Evolutionary conservation across 257 asterid species (phyloP).

Genomic region (Solanum boliviense): DNA sequence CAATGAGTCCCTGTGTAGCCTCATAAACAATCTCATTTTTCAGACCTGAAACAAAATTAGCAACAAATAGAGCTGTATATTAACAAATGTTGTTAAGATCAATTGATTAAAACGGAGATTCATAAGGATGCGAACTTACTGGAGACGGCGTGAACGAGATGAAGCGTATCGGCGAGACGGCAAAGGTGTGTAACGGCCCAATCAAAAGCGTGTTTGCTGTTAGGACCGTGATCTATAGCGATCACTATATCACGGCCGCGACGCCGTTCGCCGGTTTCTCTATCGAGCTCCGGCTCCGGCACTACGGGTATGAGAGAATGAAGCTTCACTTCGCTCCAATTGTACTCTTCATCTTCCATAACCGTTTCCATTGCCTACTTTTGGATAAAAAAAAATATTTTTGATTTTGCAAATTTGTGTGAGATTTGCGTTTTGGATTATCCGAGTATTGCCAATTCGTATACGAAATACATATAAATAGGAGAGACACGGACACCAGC

Average conservation of each 20-base stretch:
- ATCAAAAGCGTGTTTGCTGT: conserved; percentile 90
- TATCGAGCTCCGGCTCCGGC: conserved; percentile 54
- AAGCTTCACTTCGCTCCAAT: conserved; percentile 64
- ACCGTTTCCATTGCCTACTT: conserved; percentile 40
- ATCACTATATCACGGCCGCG: conserved; percentile 78
- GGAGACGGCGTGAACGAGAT: conserved; percentile 69
- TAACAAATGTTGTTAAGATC: neutral
- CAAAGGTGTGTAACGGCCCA: conserved; percentile 83
- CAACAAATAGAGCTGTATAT: neutral
- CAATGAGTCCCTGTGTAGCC: neutral
- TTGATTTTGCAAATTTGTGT: neutral
- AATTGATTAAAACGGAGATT: neutral
- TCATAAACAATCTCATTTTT: conserved; percentile 53
- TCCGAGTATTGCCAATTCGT: neutral
- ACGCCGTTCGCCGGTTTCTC: conserved; percentile 74
- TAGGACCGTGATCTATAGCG: conserved; percentile 88
- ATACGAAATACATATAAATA: neutral
- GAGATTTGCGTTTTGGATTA: neutral
- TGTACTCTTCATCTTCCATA: conserved; percentile 74
- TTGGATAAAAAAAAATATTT: neutral
- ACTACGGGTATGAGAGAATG: conserved; percentile 51
- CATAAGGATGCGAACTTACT: conserved; percentile 15
- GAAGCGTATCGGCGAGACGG: conserved; percentile 83
- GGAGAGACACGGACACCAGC: neutral
- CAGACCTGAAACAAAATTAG: conserved; percentile 21